Conservation (phyloP, 805 yeast species). For the Candida maltosa region DNA sequence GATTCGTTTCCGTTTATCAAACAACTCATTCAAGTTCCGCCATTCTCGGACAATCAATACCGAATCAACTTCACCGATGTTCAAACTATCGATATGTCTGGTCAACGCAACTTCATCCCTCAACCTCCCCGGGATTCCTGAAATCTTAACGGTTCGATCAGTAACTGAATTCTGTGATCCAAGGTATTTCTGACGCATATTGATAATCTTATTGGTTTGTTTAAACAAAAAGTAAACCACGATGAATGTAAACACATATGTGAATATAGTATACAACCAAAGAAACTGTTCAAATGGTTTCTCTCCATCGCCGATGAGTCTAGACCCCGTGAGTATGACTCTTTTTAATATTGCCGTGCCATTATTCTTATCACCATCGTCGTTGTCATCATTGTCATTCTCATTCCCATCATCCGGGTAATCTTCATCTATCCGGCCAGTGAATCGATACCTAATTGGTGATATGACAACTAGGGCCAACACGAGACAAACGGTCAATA, state of each 20-base stretch:
- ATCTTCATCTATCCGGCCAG: slow-evolving; percentile 52
- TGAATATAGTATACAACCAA: slow-evolving; percentile 86
- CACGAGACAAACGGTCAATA: slow-evolving; percentile 59
- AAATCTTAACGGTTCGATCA: slow-evolving; percentile 81
- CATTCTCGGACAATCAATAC: slow-evolving; percentile 85
- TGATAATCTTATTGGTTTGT: slow-evolving; percentile 72
- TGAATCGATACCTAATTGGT: slow-evolving; percentile 78
- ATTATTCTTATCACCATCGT: slow-evolving; percentile 3
- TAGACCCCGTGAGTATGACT: slow-evolving; percentile 2
- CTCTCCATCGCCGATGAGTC: slow-evolving; percentile 18
- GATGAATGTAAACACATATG: slow-evolving; percentile 76
- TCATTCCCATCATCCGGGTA: slow-evolving; percentile 15
- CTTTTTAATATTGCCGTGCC: slow-evolving; percentile 2
- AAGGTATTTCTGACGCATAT: slow-evolving; percentile 73
- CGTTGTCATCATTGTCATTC: slow-evolving; percentile 1
- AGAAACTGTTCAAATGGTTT: slow-evolving; percentile 52
- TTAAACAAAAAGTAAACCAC: slow-evolving; percentile 58
- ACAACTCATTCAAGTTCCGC: slow-evolving; percentile 67
- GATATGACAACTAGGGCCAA: slow-evolving; percentile 75
- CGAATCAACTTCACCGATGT: slow-evolving; percentile 75
- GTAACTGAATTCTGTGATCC: slow-evolving; percentile 88
- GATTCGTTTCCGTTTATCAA: slow-evolving; percentile 53
- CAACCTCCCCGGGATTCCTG: slow-evolving; percentile 84
- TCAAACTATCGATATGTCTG: slow-evolving; percentile 71
- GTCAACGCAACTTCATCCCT: slow-evolving; percentile 69